These are phyloP conservation scores for Colletotrichum filicis DNA, from an alignment of 2,329 filamentous ascomycete species.

Conservation along the genomic window DNA sequence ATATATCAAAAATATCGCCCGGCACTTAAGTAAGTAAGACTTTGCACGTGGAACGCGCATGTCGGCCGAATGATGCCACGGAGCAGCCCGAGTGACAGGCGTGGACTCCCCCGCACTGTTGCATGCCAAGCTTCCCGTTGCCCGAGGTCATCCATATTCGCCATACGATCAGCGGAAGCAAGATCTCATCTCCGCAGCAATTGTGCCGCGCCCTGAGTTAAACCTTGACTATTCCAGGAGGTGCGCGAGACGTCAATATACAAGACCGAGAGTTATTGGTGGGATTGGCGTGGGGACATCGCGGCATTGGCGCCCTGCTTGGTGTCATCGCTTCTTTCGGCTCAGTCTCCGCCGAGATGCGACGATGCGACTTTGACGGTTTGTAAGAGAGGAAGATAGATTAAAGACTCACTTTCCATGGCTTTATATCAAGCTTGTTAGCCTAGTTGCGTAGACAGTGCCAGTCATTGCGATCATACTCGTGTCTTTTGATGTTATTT, in stretches of 20 bases:
- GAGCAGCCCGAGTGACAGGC: slow-evolving; percentile 4
- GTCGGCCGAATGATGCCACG: slow-evolving; percentile 16
- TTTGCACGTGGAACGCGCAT: background rate
- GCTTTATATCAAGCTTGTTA: background rate
- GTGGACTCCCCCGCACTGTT: slow-evolving; percentile 10
- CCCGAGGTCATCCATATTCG: slow-evolving; percentile 4
- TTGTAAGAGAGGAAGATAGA: background rate
- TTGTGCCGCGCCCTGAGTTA: background rate
- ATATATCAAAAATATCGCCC: too few species aligned
- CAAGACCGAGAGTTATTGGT: slow-evolving; percentile 12
- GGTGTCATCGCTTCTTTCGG: slow-evolving; percentile 28
- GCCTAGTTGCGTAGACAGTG: rapidly evolving
- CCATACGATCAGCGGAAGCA: background rate
- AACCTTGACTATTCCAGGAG: background rate
- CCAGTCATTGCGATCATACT: background rate
- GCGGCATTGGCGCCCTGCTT: background rate
- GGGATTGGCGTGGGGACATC: slow-evolving; percentile 20
- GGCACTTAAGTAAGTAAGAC: too few species aligned
- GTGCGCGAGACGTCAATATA: background rate
- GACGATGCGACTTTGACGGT: background rate
- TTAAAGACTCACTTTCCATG: background rate
- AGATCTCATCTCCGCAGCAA: background rate
- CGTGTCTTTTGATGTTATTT: background rate
- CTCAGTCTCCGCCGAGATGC: slow-evolving; percentile 28
- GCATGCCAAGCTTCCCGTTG: slow-evolving; percentile 9